Evolutionary conservation across 345 rosid genomes (phyloP), one percentile per base, ranked within the genome.

Genomic region (Lepidium aucheri): DNA sequence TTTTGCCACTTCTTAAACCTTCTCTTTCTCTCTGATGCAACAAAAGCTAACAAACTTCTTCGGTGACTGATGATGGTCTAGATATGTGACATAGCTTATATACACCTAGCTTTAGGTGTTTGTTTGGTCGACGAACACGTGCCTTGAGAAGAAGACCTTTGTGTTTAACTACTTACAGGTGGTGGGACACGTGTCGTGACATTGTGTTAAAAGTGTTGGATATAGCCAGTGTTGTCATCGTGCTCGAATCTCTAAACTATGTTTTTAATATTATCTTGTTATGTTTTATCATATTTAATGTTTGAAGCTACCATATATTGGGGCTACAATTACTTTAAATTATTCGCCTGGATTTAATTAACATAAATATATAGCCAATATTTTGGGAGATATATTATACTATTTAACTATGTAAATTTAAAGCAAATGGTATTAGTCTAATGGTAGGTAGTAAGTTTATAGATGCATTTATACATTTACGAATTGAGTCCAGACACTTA

Each of bases 121-220:
- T 53, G 10, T 3, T 3, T 11, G 54, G 58, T 3, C 3, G 2
- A 14, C 7, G 16, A 12, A 60, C 71, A 75, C 76, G 82, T 72
- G 83, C 56, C 71, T 17, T 26, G 7, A 12, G 10, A 30, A 20
- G 16, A 49, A 60, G 38, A 49, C 52, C 15, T 52, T 63, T 34
- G 54, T 51, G 61, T 73, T 73, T 9, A 73, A 35, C 56, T 71
- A 56, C 44, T 67, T 46, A 78, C 84, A 84, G 83, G 79, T 82
- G 85, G 83, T 42, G 52, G 60, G 78, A 74, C 81, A 76, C 84
- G 67, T 72, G 82, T 80, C 81, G 1, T 33, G 32, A 28, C 4
- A 9, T 15, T 38, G 68, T 60, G 9, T 12, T 9, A 45, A 45
- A 46, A 60, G 77, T 60, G 63, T 65, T 65, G 55, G 63, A 66